Base-by-base conservation (phyloP, 2,329 filamentous ascomycete genomes). In the Zymoseptoria passerinii region DNA sequence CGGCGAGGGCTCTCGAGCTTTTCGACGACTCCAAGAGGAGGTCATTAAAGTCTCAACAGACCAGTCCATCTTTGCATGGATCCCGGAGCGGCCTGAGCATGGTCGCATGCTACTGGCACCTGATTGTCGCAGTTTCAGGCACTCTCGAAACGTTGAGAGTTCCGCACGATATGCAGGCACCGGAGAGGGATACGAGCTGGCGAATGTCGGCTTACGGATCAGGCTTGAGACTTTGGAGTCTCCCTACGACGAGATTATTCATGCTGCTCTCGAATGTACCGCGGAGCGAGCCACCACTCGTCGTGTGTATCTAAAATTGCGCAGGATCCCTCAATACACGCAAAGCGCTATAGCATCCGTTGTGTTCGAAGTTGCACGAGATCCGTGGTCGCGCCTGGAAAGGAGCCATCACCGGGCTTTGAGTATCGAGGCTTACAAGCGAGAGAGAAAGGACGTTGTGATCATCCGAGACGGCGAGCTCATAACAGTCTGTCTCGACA, bases 1-100 rank as follows among this genome's bases (percentile, higher is more conserved):
- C 54, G 77, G 76, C 0, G 68, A 71, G 50, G 66, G 67, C 5
- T 20, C 29, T 13, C 44, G 44, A 28, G 57, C 56, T 8, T 58
- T 52, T 23, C 35, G 20, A 27, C 48, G 56, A n/a, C 23, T 54
- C 7, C 52, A 58, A 44, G 56, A 58, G n/a, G 57, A 56, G 48
- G 52, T 60, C 20, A 57, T 51, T 10, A 55, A 57, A 20, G 40
- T 55, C n/a, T 40, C 55, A n/a, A 20, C 55, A 27, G 55, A 57
- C 23, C 55, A 57, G n/a, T 57, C 55, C n/a, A 49, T 57, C 6
- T 28, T 57, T 3, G 55, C 50, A 8, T 57, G 55, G 55, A 23
- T 28, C 2, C 49, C 44, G 20, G 23, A 48, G 18, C 49, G 27
- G 18, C 44, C 27, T 10, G 54, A 55, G 7, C 40, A 60, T 49